Conservation (phyloP, 1,139 yeast species). For the Taphrina flavorubra region DNA sequence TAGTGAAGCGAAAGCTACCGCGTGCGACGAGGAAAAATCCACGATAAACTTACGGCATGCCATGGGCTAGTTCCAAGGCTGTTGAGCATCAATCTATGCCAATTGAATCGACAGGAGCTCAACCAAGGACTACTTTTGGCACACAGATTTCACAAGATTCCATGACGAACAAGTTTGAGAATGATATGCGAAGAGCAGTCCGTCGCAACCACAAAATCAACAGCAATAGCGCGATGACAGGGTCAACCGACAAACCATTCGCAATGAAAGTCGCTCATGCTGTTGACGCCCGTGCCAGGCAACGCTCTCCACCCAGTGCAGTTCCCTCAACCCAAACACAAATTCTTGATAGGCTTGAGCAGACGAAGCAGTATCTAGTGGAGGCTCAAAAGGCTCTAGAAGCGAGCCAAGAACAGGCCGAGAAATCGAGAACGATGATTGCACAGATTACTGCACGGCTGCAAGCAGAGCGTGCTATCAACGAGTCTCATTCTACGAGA, state of each 20-base stretch:
- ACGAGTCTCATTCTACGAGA: background rate
- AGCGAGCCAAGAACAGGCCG: background rate
- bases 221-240: background rate
- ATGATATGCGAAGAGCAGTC: background rate
- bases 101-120: background rate
- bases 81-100: background rate
- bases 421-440: background rate
- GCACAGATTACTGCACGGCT: slow-evolving; percentile 1
- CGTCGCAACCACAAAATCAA: background rate
- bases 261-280: background rate
- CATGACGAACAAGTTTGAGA: background rate
- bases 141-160: background rate
- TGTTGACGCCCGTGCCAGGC: background rate
- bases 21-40: too few species aligned
- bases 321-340: background rate
- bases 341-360: background rate
- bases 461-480: background rate
- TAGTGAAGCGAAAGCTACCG: too few species aligned
- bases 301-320: background rate
- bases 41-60: background rate
- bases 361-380: background rate
- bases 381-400: slow-evolving; percentile 4
- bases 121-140: background rate
- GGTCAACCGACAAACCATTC: background rate
- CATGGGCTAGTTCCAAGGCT: slow-evolving; percentile 8